Base-by-base conservation (phyloP, 2,329 filamentous ascomycete species). In the Alternaria consortialis region DNA sequence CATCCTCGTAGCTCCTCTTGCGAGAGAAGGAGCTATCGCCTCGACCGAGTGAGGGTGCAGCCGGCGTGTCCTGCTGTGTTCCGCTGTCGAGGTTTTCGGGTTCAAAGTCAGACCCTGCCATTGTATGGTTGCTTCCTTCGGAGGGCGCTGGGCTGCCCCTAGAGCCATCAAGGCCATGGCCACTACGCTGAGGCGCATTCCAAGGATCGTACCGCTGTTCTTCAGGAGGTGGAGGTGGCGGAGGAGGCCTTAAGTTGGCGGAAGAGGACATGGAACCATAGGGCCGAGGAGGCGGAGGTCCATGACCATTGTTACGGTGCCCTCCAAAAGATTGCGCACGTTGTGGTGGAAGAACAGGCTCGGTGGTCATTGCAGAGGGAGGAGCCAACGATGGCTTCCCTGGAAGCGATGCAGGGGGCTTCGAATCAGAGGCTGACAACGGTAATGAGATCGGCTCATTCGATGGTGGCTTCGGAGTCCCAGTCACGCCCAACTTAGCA, bases 1-100 rank as follows among this genome's bases (percentile, higher is more conserved):
- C 70, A 36, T 79, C 76, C 39, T 76, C 75, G 40, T 78, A 77
- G 53, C 76, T 78, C 46, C 77, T 71, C 61, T 80, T 80, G 17
- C 77, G 63, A 13, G 69, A 67, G 48, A 73, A 65, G 4, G 72
- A 75, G 60, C 74, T 79, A 42, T 78, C 74, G 53, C 67, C 74
- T 43, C 73, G 70, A 13, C 70, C 43, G 15, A 76, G 60, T 11
- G 66, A 61, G 9, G 74, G 66, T 15, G 65, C 53, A 27, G 52
- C 47, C n/a, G 57, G 47, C 34, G 56, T 13, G 6, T 62, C 42
- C 34, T 68, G 60, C 4, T 68, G 70, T 31, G 50, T 40, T 7
- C 32, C 58, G n/a, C 63, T 63, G 8, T 51, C 25, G n/a, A 67
- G 58, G 11, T 65, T 68, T 25, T 77, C 75, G 2, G 66, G 63